These are phyloP conservation scores for Microbotryum scabiosae DNA, from an alignment of 1,284 basidiomycete species.

Conservation along the genomic window DNA sequence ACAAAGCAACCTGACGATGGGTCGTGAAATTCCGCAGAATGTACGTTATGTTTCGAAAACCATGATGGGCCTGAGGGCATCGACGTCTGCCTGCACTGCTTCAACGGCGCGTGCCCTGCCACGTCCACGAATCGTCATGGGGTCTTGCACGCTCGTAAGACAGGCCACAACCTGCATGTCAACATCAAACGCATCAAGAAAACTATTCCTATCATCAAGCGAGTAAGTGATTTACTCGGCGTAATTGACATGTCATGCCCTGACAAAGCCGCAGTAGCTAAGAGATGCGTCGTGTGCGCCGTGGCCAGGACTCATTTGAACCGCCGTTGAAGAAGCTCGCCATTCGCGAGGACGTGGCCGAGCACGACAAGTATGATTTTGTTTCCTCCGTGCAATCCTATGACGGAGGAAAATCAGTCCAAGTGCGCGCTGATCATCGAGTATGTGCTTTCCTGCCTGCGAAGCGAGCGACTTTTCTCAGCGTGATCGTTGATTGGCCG, in stretches of 20 bases:
- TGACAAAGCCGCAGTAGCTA: no score
- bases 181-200: constrained; percentile 73
- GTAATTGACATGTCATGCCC: no score
- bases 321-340: constrained; percentile 86
- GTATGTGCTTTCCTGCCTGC: no score
- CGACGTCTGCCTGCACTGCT: constrained; percentile 85
- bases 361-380: constrained; percentile 80
- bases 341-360: constrained; percentile 63
- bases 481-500: background rate
- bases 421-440: no score
- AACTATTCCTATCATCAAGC: constrained; percentile 47
- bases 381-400: constrained; percentile 12
- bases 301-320: constrained; percentile 51
- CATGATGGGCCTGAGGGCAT: constrained; percentile 69
- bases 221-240: constrained; percentile 48
- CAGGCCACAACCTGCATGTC: constrained; percentile 65
- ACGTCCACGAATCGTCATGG: constrained; percentile 57
- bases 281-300: no score
- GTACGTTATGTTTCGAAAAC: constrained; percentile 91
- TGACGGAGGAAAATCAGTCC: background rate
- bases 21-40: constrained; percentile 47
- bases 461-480: no score
- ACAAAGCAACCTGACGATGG: no score
- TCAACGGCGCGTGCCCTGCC: constrained; percentile 76
- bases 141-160: constrained; percentile 57